Evolutionary conservation across 75 land plant genomes (phyloP), one percentile per base, ranked within the genome.

Genomic region (Ceratopteris richardii): DNA sequence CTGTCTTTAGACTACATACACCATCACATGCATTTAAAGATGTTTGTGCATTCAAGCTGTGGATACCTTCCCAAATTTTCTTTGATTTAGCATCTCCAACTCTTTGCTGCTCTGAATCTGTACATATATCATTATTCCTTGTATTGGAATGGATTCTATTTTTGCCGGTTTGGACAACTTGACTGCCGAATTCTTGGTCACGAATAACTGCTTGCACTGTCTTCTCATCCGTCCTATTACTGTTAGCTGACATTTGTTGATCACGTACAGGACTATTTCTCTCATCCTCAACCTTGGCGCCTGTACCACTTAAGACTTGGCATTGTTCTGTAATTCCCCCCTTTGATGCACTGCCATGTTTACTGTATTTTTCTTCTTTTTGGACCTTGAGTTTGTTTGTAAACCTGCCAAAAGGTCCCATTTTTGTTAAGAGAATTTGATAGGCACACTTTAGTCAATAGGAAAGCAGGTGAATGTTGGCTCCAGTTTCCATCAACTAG

Each of bases 371-470:
- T 26, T 52, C 54, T 23, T 52, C 25, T 14, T 52, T 25, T 28
- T 52, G 54, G 4, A 25, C 54, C 25, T 52, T 52, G 4, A 52
- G 54, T 28, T 52, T 52, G 28, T 28, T 52, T 2, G 54, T 52
- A 26, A 52, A 28, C 27, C 25, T 52, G 2, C 54, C 54, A 52
- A 52, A 52, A 24, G 54, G 54, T 1, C 54, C 54, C 54, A 52
- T 48, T 40, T 46, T 4, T 9, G 37, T 33, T 3, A 33, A 33
- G 37, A 33, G 9, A 33, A 33, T 33, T 4, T 33, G 37, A 3
- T 33, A 9, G 7, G 37, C 37, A 33, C 9, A 9, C 37, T 33
- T 33, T 3, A 33, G 9, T 33, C 9, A 33, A 33, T 9, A 3
- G 9, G 37, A 3, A 33, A 33, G 37, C 9, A 33, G 37, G 9